Percentiles rank a stretch among this genome's conserved stretches.
phyloP scores from a whole-genome alignment of 2,329 filamentous ascomycete genomes.

The Orbilia javanica region DNA sequence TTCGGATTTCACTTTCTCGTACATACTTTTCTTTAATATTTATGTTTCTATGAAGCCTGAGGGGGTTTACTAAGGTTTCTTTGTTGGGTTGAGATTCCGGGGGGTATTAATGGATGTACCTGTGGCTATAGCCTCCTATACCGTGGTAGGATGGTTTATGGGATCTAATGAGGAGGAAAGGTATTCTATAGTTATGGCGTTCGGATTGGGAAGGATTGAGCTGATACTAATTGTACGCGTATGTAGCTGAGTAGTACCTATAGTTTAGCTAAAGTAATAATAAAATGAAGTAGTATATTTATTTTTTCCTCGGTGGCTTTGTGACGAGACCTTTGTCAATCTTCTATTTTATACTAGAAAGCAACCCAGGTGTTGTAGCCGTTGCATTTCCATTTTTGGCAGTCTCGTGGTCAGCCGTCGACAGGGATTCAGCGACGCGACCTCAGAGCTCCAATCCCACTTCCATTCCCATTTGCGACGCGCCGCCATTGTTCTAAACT shows the following conservation, averaged over 20 bases:
- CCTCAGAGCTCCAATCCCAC: slow-evolving; percentile 12
- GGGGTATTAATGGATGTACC: no score
- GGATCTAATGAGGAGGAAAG: no score
- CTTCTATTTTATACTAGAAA: no score
- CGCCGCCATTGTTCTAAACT: background rate
- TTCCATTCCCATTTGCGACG: slow-evolving; percentile 10
- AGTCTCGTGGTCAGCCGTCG: slow-evolving; percentile 21
- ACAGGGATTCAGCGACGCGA: slow-evolving; percentile 24
- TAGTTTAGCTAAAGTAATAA: no score
- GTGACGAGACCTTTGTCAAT: no score
- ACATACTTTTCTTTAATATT: slow-evolving; percentile 6
- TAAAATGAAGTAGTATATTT: no score
- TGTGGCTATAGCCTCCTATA: no score
- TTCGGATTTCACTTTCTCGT: background rate
- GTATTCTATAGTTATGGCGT: no score
- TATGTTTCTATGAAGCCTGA: background rate
- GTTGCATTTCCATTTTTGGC: slow-evolving; percentile 13
- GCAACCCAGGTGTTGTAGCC: background rate
- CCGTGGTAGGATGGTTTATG: no score
- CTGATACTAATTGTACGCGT: no score
- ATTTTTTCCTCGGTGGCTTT: no score
- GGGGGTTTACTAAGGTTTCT: background rate
- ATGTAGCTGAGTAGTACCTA: no score
- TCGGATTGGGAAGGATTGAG: background rate
- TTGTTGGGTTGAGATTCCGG: background rate